These are phyloP conservation scores for Diaporthe sp. DNA, from an alignment of 2,329 filamentous ascomycete genomes.

Conservation along the genomic window DNA sequence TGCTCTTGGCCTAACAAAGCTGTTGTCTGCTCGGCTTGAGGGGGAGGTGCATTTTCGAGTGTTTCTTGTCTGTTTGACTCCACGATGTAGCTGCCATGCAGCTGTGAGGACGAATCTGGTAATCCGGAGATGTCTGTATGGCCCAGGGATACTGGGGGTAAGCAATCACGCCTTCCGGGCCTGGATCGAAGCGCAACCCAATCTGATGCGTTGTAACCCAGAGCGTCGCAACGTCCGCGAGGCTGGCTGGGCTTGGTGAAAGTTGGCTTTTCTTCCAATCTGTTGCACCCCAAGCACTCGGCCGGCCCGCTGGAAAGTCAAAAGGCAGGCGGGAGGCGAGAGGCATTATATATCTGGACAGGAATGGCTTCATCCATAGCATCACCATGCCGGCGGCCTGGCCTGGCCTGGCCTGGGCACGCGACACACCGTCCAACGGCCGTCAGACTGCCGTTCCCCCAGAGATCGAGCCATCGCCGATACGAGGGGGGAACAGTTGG, in stretches of 20 bases:
- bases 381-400: conserved; percentile 7
- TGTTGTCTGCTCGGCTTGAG: conserved; percentile 9
- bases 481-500: conserved; percentile 7
- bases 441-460: conserved; percentile 25
- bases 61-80: conserved; percentile 14
- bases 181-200: conserved; percentile 27
- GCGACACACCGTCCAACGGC: conserved; percentile 9
- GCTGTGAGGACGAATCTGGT: conserved; percentile 25
- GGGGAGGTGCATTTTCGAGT: neutral
- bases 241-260: conserved; percentile 10
- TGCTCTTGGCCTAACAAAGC: conserved; percentile 19
- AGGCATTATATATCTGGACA: conserved; percentile 4
- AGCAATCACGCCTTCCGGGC: conserved; percentile 24
- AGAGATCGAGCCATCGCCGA: conserved; percentile 25
- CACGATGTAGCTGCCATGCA: neutral
- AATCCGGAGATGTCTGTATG: conserved; percentile 27
- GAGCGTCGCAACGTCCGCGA: conserved; percentile 13
- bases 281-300: conserved; percentile 19
- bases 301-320: neutral
- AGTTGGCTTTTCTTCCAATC: neutral
- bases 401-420: conserved; percentile 9
- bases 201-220: conserved; percentile 30
- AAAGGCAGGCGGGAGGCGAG: neutral
- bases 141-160: conserved; percentile 24
- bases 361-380: conserved; percentile 21